These are phyloP conservation scores for Hanseniaspora guilliermondii DNA, from an alignment of 805 yeast genomes.

Conservation along the genomic window DNA sequence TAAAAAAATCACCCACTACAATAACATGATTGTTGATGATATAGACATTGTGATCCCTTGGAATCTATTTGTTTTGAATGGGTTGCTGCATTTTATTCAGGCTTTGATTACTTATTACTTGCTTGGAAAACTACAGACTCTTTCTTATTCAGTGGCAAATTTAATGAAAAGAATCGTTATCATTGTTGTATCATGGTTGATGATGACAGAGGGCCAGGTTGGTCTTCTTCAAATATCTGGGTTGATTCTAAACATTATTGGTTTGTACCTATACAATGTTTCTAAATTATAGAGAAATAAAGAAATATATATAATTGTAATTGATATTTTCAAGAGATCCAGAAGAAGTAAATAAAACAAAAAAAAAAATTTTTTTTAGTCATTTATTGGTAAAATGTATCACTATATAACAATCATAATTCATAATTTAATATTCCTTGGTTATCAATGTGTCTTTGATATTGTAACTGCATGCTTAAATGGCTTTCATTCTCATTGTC, in stretches of 20 bases:
- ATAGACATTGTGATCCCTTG: slow-evolving; percentile 30
- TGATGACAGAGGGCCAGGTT: slow-evolving; percentile 28
- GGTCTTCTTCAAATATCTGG: slow-evolving; percentile 40
- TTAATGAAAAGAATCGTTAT: slow-evolving; percentile 81
- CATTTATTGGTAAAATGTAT: no score
- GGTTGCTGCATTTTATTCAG: slow-evolving; percentile 67
- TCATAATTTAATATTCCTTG: slow-evolving; percentile 30
- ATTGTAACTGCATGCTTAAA: not conserved
- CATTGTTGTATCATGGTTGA: slow-evolving; percentile 62
- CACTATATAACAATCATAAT: not conserved
- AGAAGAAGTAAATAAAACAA: no score
- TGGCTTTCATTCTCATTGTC: not conserved
- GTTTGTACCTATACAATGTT: slow-evolving; percentile 51
- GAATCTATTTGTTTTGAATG: slow-evolving; percentile 49
- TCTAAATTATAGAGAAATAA: slow-evolving; percentile 19
- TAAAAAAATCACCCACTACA: slow-evolving; percentile 16
- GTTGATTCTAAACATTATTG: slow-evolving; percentile 38
- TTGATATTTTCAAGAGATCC: not conserved
- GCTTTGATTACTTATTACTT: slow-evolving; percentile 71
- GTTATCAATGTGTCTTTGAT: slow-evolving; percentile 45
- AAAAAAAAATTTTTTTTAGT: no score
- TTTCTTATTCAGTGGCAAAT: slow-evolving; percentile 75
- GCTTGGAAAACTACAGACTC: slow-evolving; percentile 68
- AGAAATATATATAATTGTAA: slow-evolving; percentile 13
- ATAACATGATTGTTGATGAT: slow-evolving; percentile 19